Conservation (phyloP, 2,329 filamentous ascomycete genomes). For the Paracoccidioides brasiliensis region DNA sequence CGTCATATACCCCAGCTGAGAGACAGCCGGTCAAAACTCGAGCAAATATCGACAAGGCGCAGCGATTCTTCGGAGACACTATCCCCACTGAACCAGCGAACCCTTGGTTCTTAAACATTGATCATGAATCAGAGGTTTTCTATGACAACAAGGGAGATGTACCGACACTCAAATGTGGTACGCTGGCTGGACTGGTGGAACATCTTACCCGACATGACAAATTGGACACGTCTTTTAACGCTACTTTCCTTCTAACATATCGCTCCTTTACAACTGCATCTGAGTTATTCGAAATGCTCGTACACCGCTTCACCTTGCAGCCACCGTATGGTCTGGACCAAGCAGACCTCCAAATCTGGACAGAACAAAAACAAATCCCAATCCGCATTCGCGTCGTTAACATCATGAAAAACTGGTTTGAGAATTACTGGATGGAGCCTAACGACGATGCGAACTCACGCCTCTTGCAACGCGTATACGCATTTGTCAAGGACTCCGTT, state of each 20-base stretch:
- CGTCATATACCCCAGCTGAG: slow-evolving; percentile 28
- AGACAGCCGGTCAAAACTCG: slow-evolving; percentile 25
- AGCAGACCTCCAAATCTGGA: slow-evolving; percentile 73
- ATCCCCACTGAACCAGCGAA: slow-evolving; percentile 33
- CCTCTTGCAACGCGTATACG: slow-evolving; percentile 76
- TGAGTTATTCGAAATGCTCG: slow-evolving; percentile 84
- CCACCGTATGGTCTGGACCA: slow-evolving; percentile 68
- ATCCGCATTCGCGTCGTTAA: slow-evolving; percentile 95
- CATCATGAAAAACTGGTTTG: slow-evolving; percentile 96
- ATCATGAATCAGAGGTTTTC: slow-evolving; percentile 76
- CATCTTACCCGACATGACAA: slow-evolving; percentile 94
- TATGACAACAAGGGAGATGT: slow-evolving; percentile 73
- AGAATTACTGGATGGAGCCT: slow-evolving; percentile 98
- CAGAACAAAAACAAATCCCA: slow-evolving; percentile 86
- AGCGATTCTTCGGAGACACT: slow-evolving; percentile 31
- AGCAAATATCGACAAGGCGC: slow-evolving; percentile 35
- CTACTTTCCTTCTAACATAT: slow-evolving; percentile 94
- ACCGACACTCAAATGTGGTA: slow-evolving; percentile 74
- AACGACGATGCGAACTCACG: slow-evolving; percentile 72
- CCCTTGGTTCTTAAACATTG: slow-evolving; percentile 68
- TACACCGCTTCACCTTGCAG: slow-evolving; percentile 83
- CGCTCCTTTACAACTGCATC: slow-evolving; percentile 82
- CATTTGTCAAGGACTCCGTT: slow-evolving; percentile 82
- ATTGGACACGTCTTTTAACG: slow-evolving; percentile 89
- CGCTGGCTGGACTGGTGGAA: slow-evolving; percentile 77